Conservation (phyloP, 495 filamentous ascomycete species). For the Hypoxylon lenormandii region DNA sequence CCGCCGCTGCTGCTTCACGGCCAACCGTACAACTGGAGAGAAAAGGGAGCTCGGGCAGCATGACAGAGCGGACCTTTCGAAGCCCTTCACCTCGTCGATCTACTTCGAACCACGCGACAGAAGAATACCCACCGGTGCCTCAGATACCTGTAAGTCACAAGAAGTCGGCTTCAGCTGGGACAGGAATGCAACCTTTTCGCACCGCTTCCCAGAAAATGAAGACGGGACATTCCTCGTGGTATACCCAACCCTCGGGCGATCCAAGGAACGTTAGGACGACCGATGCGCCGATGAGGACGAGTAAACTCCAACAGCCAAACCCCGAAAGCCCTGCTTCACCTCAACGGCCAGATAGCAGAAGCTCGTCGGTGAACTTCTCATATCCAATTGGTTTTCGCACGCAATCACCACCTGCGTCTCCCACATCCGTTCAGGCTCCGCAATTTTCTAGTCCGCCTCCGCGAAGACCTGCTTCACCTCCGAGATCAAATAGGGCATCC, state of each 20-base stretch:
- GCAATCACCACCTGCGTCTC: constrained; percentile 58
- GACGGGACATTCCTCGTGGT: constrained; percentile 56
- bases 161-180: constrained; percentile 43
- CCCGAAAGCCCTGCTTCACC: constrained; percentile 10
- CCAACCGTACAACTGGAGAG: constrained; percentile 65
- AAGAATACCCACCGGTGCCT: constrained; percentile 78
- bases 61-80: constrained; percentile 87
- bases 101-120: constrained; percentile 34
- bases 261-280: constrained; percentile 56
- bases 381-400: constrained; percentile 67
- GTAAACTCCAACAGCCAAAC: constrained; percentile 44
- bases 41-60: constrained; percentile 77
- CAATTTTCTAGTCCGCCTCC: constrained; percentile 36
- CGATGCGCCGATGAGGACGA: constrained; percentile 58
- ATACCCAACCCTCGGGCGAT: constrained; percentile 59
- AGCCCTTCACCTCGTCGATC: constrained; percentile 70
- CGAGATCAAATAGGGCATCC: constrained; percentile 42
- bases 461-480: constrained; percentile 27
- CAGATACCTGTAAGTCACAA: constrained; percentile 66
- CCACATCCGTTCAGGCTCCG: constrained; percentile 54
- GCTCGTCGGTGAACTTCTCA: constrained; percentile 84
- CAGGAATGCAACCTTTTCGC: constrained; percentile 54
- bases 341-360: constrained; percentile 67
- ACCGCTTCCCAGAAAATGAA: constrained; percentile 61
- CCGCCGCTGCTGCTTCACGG: constrained; percentile 58